Evolutionary conservation across 306 rosid genomes (phyloP).

Genomic region (Sicyos edulis): DNA sequence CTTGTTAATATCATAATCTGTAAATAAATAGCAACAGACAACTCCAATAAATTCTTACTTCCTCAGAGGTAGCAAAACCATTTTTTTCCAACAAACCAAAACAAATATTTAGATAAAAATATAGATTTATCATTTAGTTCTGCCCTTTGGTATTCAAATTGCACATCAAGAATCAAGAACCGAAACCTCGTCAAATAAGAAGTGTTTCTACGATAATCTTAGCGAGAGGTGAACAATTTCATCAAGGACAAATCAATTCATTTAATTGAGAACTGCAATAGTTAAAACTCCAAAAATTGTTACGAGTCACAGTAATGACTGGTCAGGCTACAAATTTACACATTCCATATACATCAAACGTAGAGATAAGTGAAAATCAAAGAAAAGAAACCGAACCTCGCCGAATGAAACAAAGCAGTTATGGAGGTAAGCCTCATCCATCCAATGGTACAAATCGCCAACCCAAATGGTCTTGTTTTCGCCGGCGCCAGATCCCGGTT

Average conservation of each 20-base stretch:
- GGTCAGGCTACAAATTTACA: background rate
- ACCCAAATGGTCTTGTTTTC: constrained; percentile 87
- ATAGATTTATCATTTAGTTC: background rate
- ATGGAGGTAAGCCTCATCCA: constrained; percentile 87
- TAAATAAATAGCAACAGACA: background rate
- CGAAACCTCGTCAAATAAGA: background rate
- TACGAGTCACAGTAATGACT: background rate
- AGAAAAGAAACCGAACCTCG: constrained; percentile 29
- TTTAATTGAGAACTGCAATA: background rate
- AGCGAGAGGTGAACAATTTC: background rate
- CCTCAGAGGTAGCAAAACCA: background rate
- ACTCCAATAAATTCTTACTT: constrained; percentile 6
- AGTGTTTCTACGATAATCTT: background rate
- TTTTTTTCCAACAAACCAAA: background rate
- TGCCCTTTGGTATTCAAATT: background rate
- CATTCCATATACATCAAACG: background rate
- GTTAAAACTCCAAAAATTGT: background rate
- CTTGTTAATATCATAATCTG: background rate
- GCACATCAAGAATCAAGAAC: background rate
- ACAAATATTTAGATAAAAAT: background rate
- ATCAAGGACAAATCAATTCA: background rate
- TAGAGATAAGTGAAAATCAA: background rate
- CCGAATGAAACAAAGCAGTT: constrained; percentile 69
- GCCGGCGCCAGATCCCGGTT: constrained; percentile 53
- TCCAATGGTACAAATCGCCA: constrained; percentile 90